phyloP scores from a whole-genome alignment of 2,329 filamentous ascomycete genomes.

The Paracamarosporium sp. region DNA sequence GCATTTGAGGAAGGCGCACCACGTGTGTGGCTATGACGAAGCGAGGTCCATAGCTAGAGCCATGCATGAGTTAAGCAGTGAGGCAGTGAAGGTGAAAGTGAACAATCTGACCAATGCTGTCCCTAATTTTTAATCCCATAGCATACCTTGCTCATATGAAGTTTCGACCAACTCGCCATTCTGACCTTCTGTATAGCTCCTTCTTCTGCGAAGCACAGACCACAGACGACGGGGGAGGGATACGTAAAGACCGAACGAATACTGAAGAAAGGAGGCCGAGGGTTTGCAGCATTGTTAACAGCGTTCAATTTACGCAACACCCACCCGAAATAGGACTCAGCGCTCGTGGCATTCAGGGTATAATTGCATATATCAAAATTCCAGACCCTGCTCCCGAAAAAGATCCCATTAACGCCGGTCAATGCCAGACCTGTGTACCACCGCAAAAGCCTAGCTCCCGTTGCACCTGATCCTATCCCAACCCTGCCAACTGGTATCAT shows the following conservation, averaged over 20 bases:
- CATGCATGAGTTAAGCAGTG: not conserved
- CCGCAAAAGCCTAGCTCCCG: not conserved
- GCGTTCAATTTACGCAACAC: not conserved
- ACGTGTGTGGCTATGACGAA: slow-evolving; percentile 5
- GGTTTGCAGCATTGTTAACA: not conserved
- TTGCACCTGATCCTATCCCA: not conserved
- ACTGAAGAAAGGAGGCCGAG: not conserved
- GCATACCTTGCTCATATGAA: too few relatives aligned
- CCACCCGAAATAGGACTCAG: not conserved
- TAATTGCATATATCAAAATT: slow-evolving; percentile 12
- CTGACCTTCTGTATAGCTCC: not conserved
- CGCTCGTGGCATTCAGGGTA: slow-evolving; percentile 14
- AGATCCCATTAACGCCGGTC: slow-evolving; percentile 1
- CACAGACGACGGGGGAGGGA: not conserved
- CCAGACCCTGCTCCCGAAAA: not conserved
- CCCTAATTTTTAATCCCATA: too few relatives aligned
- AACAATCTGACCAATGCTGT: too few relatives aligned
- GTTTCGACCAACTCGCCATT: too few relatives aligned
- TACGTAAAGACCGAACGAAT: not conserved
- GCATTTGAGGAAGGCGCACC: slow-evolving; percentile 6
- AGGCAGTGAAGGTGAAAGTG: slow-evolving; percentile 12
- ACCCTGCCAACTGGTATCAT: slow-evolving; percentile 3
- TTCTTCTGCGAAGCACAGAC: not conserved
- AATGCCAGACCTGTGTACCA: slow-evolving; percentile 1
- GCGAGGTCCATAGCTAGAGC: not conserved